Percentiles rank a stretch among this genome's conserved stretches.
phyloP scores from a whole-genome alignment of 371 early-diverging fungal species.

The Mucor circinelloides region DNA sequence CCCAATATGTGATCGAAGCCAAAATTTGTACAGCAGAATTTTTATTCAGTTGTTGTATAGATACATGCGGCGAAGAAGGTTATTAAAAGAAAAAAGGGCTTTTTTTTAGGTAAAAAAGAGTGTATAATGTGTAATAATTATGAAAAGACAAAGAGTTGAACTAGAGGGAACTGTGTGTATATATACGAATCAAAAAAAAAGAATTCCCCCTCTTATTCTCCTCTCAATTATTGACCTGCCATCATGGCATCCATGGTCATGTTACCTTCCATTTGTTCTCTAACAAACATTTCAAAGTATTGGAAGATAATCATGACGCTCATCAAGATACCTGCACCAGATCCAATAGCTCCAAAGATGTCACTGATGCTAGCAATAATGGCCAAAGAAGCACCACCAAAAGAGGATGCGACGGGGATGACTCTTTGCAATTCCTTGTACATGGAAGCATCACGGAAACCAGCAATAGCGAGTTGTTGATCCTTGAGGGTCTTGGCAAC shows the following conservation, averaged over 20 bases:
- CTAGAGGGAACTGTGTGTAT: background rate
- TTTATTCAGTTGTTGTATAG: conserved; percentile 10
- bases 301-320: conserved; percentile 99
- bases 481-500: conserved; percentile 98
- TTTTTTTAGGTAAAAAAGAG: background rate
- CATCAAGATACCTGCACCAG: conserved; percentile 99
- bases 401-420: conserved; percentile 95
- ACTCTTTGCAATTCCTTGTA: conserved; percentile 98
- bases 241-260: conserved; percentile 56
- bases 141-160: too few relatives aligned
- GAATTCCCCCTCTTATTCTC: background rate
- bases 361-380: conserved; percentile 95
- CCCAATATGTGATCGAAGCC: too few relatives aligned
- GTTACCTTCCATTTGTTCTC: conserved; percentile 87
- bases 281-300: conserved; percentile 98
- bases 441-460: conserved; percentile 94
- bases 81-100: background rate
- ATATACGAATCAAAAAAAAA: background rate
- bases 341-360: conserved; percentile 94
- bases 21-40: background rate
- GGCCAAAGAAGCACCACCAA: conserved; percentile 98
- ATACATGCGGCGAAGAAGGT: background rate
- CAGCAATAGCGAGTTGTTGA: conserved; percentile 97
- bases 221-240: conserved; percentile 15
- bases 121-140: background rate